phyloP scores from a whole-genome alignment of 257 asterid species.

The Jacaranda mimosifolia region DNA sequence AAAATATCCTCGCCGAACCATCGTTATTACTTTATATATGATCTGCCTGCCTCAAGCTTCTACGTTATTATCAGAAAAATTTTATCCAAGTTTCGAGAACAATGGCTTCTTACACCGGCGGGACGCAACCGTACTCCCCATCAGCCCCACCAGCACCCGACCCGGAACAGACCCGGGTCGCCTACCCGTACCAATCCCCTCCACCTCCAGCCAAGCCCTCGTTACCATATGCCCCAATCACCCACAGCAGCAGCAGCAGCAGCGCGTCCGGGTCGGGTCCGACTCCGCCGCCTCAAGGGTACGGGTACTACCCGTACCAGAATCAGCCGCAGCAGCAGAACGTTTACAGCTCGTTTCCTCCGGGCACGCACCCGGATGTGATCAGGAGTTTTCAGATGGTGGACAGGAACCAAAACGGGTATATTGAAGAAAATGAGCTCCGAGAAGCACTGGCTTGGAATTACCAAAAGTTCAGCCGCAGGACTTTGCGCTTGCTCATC shows the following conservation, averaged over 20 bases:
- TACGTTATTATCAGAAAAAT: neutral
- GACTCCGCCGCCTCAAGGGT: slow-evolving; percentile 47
- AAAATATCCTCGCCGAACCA: neutral
- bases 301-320: slow-evolving; percentile 40
- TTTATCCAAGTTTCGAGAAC: neutral
- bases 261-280: slow-evolving; percentile 49
- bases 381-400: slow-evolving; percentile 85
- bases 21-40: neutral
- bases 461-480: slow-evolving; percentile 63
- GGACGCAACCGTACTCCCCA: slow-evolving; percentile 52
- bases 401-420: slow-evolving; percentile 78
- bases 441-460: slow-evolving; percentile 68
- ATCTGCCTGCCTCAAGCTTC: neutral
- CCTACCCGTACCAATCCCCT: slow-evolving; percentile 53
- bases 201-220: slow-evolving; percentile 42
- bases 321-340: slow-evolving; percentile 44
- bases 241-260: slow-evolving; percentile 33
- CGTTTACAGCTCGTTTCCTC: slow-evolving; percentile 59
- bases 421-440: slow-evolving; percentile 78
- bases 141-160: slow-evolving; percentile 81
- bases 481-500: slow-evolving; percentile 79
- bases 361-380: slow-evolving; percentile 81
- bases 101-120: slow-evolving; percentile 48
- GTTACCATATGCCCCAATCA: slow-evolving; percentile 42
- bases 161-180: slow-evolving; percentile 45